phyloP scores from a whole-genome alignment of 2,329 filamentous ascomycete species.

The Nannizziopsis barbatae region DNA sequence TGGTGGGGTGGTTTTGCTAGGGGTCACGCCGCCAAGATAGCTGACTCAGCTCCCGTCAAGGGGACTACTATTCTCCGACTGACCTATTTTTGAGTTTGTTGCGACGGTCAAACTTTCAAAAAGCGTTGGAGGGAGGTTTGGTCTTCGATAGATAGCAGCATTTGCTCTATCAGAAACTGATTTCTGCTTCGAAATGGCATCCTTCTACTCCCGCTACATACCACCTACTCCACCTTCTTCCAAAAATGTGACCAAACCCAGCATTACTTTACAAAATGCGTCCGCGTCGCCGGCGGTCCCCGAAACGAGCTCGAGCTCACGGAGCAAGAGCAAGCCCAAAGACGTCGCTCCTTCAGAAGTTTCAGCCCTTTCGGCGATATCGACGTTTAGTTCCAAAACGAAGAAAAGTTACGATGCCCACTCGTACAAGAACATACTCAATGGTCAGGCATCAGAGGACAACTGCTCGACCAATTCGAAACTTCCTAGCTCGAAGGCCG shows the following conservation, averaged over 20 bases:
- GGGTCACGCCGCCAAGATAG: neutral
- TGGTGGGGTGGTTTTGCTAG: constrained; percentile 8
- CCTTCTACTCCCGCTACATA: constrained; percentile 38
- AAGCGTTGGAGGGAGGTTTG: no score
- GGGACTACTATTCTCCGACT: no score
- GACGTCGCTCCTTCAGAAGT: constrained; percentile 12
- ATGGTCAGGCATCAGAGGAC: neutral
- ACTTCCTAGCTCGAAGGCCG: neutral
- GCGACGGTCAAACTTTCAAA: no score
- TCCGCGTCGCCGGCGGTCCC: neutral
- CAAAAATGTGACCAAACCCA: neutral
- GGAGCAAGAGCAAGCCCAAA: constrained; percentile 9
- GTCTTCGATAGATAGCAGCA: no score
- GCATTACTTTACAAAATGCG: neutral
- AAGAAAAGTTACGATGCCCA: constrained; percentile 18
- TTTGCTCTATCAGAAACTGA: no score
- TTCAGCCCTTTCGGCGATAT: neutral
- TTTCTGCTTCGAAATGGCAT: no score
- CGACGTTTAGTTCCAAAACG: constrained; percentile 15
- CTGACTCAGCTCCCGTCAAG: no score
- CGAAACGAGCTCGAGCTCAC: neutral
- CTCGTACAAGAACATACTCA: neutral
- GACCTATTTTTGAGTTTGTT: no score
- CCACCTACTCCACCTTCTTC: constrained; percentile 19
- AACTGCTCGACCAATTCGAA: neutral